Base-by-base conservation (phyloP, 495 filamentous ascomycete genomes). In the Astrothelium macrocarpum region DNA sequence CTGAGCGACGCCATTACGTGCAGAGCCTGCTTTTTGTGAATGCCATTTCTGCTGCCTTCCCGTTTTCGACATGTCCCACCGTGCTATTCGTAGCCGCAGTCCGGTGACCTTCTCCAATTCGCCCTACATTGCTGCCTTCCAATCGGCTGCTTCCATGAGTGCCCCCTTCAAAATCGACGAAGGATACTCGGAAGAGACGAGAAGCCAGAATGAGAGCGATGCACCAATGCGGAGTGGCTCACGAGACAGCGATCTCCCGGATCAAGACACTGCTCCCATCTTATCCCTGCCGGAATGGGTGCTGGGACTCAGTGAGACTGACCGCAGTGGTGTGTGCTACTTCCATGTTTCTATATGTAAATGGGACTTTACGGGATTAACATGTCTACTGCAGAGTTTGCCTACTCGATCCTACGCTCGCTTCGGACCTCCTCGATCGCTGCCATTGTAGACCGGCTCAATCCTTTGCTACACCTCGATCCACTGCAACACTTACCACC, bases 381-480 rank as follows among this genome's bases (percentile, higher is more conserved):
- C 26, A 60, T 63, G 23, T 53, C n/a, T 59, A 25, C 43, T 31
- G 14, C 25, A 72, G 85, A 82, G 66, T 78, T 87, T 46, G 81
- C 81, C 29, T 84, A 87, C 78, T 75, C 80, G 2, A 77, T 95
- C 26, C 78, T 96, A 39, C 82, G 84, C 64, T 84, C 87, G 58
- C 79, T 96, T 4, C 87, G 86, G 23, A 91, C 89, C 23, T 86
- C 85, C 34, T 82, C 84, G 14, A 84, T 95, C 59, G 84, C 87
- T 18, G 80, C 84, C n/a, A 84, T 96, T 25, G 90, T 94, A 28
- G 86, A 89, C 46, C 80, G 82, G 46, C 77, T 95, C 20, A 85
- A 86, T 56, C 89, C 87, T 9, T 83, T 90, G 5, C 85, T 95
- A 28, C 91, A 97, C 74, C 90, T 96, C 76, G 90, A 98, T 75